Evolutionary conservation across 1,284 basidiomycete genomes (phyloP).

Genomic region (Ustilago vetiveriae): DNA sequence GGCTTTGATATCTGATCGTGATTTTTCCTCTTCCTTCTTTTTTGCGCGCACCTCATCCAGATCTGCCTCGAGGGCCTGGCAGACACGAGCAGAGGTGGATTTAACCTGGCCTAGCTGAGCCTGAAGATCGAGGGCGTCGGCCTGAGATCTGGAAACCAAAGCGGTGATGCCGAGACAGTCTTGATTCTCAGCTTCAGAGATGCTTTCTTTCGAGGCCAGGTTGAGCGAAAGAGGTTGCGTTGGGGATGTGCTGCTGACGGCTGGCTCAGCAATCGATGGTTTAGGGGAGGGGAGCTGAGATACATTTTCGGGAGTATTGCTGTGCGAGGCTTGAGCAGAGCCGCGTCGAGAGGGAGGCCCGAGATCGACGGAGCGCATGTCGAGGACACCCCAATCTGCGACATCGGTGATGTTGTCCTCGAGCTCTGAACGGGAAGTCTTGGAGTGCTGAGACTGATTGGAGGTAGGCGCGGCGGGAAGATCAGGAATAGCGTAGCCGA

Average conservation of each 20-base stretch:
- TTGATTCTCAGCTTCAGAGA: slow-evolving; percentile 8
- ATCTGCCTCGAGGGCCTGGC: slow-evolving; percentile 74
- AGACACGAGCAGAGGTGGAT: slow-evolving; percentile 71
- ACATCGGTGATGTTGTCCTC: slow-evolving; percentile 77
- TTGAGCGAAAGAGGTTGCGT: background rate
- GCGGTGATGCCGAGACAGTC: slow-evolving; percentile 32
- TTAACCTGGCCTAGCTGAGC: slow-evolving; percentile 80
- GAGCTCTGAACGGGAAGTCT: slow-evolving; percentile 67
- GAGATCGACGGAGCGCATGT: slow-evolving; percentile 65
- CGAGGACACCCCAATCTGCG: slow-evolving; percentile 73
- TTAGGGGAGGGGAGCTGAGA: slow-evolving; percentile 6
- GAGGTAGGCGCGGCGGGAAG: slow-evolving; percentile 70
- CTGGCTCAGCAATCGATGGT: background rate
- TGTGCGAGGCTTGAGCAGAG: slow-evolving; percentile 17
- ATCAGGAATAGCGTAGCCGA: slow-evolving; percentile 70
- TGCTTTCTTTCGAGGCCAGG: background rate
- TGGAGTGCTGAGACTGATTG: slow-evolving; percentile 72
- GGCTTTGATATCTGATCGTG: slow-evolving; percentile 79
- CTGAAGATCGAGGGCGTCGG: slow-evolving; percentile 71
- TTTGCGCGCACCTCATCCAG: slow-evolving; percentile 78
- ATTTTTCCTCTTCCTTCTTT: slow-evolving; percentile 84
- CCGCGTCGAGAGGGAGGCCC: slow-evolving; percentile 25
- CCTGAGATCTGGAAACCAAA: slow-evolving; percentile 25
- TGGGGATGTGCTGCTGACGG: slow-evolving; percentile 4
- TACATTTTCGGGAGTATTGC: slow-evolving; percentile 2